These are phyloP conservation scores for Schizosaccharomyces versatilis DNA, from an alignment of 1,139 yeast species.

Conservation along the genomic window DNA sequence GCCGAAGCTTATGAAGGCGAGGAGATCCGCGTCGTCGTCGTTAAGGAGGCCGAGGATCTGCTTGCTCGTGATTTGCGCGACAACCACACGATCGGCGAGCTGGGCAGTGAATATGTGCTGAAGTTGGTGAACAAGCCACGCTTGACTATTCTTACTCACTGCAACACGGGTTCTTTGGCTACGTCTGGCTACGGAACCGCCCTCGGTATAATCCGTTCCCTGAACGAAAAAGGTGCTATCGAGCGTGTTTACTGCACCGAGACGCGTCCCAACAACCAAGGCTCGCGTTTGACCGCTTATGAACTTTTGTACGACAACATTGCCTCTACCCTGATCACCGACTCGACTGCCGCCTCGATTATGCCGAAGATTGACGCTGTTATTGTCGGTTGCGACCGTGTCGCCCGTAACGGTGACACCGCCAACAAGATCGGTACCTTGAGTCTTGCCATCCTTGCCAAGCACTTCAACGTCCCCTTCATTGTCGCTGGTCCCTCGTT, in stretches of 20 bases:
- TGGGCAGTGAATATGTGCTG: slow-evolving; percentile 53
- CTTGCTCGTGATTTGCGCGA: slow-evolving; percentile 57
- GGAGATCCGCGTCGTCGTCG: slow-evolving; percentile 23
- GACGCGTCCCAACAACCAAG: slow-evolving; percentile 92
- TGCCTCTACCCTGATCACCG: slow-evolving; percentile 75
- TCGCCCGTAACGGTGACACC: slow-evolving; percentile 77
- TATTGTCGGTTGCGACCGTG: slow-evolving; percentile 96
- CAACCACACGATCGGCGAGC: slow-evolving; percentile 53
- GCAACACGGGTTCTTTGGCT: slow-evolving; percentile 48
- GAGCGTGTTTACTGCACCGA: slow-evolving; percentile 70
- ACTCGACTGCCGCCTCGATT: slow-evolving; percentile 73
- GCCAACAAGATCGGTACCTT: slow-evolving; percentile 95
- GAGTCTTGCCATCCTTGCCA: slow-evolving; percentile 56
- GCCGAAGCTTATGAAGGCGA: slow-evolving; percentile 14
- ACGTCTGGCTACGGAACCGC: slow-evolving; percentile 97
- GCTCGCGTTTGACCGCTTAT: slow-evolving; percentile 78
- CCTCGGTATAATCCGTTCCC: slow-evolving; percentile 65
- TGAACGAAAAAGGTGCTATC: slow-evolving; percentile 25
- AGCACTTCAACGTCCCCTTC: slow-evolving; percentile 39
- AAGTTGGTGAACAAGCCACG: slow-evolving; percentile 12
- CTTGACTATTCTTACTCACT: slow-evolving; percentile 62
- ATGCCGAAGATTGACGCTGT: slow-evolving; percentile 45
- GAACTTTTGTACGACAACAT: slow-evolving; percentile 68
- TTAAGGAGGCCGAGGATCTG: slow-evolving; percentile 34
- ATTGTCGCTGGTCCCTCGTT: slow-evolving; percentile 91